These are phyloP conservation scores for Lactuca saligna DNA, from an alignment of 129 eudicot genomes.

Conservation along the genomic window DNA sequence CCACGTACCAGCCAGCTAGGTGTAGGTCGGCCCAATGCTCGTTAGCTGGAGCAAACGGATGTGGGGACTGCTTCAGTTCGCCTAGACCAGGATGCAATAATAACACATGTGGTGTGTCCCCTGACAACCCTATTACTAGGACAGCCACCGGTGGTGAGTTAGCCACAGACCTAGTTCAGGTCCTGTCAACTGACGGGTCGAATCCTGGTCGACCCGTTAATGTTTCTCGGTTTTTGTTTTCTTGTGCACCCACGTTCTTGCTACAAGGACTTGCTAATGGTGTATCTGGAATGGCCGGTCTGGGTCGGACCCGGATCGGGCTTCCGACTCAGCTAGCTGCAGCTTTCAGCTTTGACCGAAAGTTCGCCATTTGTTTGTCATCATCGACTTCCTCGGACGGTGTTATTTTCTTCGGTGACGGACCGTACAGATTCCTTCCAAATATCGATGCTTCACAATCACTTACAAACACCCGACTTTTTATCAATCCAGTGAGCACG, in stretches of 20 bases:
- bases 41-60: slow-evolving; percentile 35
- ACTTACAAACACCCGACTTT: slow-evolving; percentile 37
- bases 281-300: slow-evolving; percentile 50
- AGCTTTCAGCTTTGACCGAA: slow-evolving; percentile 48
- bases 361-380: slow-evolving; percentile 57
- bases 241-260: slow-evolving; percentile 41
- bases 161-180: slow-evolving; percentile 44
- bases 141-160: slow-evolving; percentile 46
- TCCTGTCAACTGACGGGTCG: slow-evolving; percentile 47
- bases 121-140: slow-evolving; percentile 41
- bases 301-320: slow-evolving; percentile 46
- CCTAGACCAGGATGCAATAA: slow-evolving; percentile 63
- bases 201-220: slow-evolving; percentile 40
- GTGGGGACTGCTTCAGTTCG: slow-evolving; percentile 40
- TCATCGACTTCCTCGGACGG: slow-evolving; percentile 40
- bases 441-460: slow-evolving; percentile 32
- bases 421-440: slow-evolving; percentile 50
- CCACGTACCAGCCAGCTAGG: slow-evolving; percentile 48
- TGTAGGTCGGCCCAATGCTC: slow-evolving; percentile 58
- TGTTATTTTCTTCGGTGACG: slow-evolving; percentile 51
- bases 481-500: slow-evolving; percentile 48
- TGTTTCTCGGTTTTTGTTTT: slow-evolving; percentile 40
- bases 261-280: slow-evolving; percentile 45
- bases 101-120: slow-evolving; percentile 45
- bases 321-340: slow-evolving; percentile 49